Percentiles rank a stretch among this genome's conserved stretches.
These are phyloP conservation scores for Volvariella volvacea DNA, from an alignment of 1,284 basidiomycete species.

Conservation along the genomic window DNA sequence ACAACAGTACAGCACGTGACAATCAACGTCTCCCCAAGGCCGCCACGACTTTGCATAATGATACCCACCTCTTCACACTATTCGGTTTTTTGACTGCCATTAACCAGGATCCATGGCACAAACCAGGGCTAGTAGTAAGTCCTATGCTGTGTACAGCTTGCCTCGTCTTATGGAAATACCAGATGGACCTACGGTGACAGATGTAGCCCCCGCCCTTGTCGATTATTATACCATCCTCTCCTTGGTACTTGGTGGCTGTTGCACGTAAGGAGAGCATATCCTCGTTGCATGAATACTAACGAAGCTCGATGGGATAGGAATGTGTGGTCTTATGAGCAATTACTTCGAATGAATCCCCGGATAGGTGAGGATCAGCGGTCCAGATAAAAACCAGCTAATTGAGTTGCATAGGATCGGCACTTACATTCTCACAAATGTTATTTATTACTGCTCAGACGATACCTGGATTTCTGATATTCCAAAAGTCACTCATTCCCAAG, in stretches of 20 bases:
- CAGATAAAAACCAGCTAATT: no score
- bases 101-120: no score
- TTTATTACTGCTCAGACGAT: constrained; percentile 65
- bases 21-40: no score
- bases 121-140: no score
- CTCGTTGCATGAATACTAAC: constrained; percentile 4
- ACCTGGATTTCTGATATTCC: constrained; percentile 45
- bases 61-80: no score
- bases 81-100: no score
- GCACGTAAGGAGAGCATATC: constrained; percentile 48
- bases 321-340: constrained; percentile 63
- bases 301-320: constrained; percentile 36
- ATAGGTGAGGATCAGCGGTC: constrained; percentile 46
- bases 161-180: no score
- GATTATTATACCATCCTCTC: constrained; percentile 41
- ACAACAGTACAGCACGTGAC: no score
- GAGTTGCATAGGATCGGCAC: constrained; percentile 75
- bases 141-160: background rate
- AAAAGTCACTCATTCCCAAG: constrained; percentile 30
- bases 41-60: no score
- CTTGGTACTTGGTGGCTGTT: constrained; percentile 77
- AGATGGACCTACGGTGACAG: constrained; percentile 19
- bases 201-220: constrained; percentile 32
- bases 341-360: constrained; percentile 62
- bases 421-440: constrained; percentile 80